Conservation (phyloP, 1,284 basidiomycete genomes). For the Pseudozyma flocculosa region DNA sequence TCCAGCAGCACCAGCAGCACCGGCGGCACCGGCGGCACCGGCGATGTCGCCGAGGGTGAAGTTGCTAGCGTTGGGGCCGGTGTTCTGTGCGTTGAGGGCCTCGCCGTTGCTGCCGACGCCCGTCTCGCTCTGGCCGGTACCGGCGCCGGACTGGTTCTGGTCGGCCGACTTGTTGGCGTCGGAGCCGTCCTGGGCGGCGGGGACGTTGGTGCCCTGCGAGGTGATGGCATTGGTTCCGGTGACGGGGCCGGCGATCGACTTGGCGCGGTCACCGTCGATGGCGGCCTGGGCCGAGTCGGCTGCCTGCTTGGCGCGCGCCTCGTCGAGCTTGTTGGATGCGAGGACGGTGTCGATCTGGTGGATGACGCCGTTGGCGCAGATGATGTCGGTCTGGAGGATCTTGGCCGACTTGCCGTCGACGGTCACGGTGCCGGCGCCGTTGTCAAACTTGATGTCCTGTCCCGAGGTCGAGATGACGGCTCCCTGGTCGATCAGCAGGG, state of each 20-base stretch:
- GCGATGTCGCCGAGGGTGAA: constrained; percentile 9
- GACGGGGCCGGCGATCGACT: constrained; percentile 26
- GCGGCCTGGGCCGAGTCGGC: constrained; percentile 23
- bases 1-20: background rate
- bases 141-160: constrained; percentile 21
- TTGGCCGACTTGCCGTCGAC: constrained; percentile 37
- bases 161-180: constrained; percentile 18
- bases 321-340: constrained; percentile 25
- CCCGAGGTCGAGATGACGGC: constrained; percentile 34
- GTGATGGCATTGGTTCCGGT: constrained; percentile 32
- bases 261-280: constrained; percentile 10
- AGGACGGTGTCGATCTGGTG: constrained; percentile 43
- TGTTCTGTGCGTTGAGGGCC: background rate
- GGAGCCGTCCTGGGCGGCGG: constrained; percentile 20
- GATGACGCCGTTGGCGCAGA: constrained; percentile 37
- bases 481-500: constrained; percentile 36
- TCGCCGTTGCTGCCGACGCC: constrained; percentile 4
- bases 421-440: constrained; percentile 23
- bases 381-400: constrained; percentile 42
- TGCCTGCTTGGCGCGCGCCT: constrained; percentile 34
- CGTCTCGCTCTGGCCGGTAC: constrained; percentile 13
- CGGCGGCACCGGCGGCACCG: background rate
- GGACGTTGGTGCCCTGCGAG: constrained; percentile 31
- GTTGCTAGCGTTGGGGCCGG: constrained; percentile 22
- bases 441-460: constrained; percentile 41